Evolutionary conservation across 129 eudicot species (phyloP).

Genomic region (Scalesia atractyloides): DNA sequence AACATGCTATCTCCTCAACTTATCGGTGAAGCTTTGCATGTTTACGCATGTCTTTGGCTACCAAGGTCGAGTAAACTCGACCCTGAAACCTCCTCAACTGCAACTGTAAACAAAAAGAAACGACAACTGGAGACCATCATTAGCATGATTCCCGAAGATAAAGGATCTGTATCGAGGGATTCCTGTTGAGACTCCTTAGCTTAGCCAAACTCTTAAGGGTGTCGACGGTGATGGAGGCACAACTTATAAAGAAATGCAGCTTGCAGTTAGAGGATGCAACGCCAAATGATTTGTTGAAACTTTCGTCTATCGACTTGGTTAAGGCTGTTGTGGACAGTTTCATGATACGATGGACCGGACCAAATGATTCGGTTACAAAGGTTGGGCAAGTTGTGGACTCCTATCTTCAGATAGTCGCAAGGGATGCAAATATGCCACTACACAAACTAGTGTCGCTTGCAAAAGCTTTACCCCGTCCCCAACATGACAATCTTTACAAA

Average conservation of each 20-base stretch:
- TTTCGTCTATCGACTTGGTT: slow-evolving; percentile 50
- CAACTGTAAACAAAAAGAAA: slow-evolving; percentile 27
- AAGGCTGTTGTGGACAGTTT: slow-evolving; percentile 57
- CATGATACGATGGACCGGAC: slow-evolving; percentile 55
- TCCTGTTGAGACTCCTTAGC: slow-evolving; percentile 62
- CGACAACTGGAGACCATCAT: slow-evolving; percentile 57
- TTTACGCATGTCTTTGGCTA: slow-evolving; percentile 75
- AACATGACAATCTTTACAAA: slow-evolving; percentile 73
- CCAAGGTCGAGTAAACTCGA: slow-evolving; percentile 35
- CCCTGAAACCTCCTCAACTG: slow-evolving; percentile 40
- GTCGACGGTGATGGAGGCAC: slow-evolving; percentile 50
- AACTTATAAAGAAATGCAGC: slow-evolving; percentile 55
- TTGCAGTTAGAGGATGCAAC: slow-evolving; percentile 69
- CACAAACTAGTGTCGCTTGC: slow-evolving; percentile 63
- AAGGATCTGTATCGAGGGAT: slow-evolving; percentile 73
- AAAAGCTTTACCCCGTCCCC: slow-evolving; percentile 59
- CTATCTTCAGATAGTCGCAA: slow-evolving; percentile 60
- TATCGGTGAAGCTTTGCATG: slow-evolving; percentile 90
- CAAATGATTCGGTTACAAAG: slow-evolving; percentile 35
- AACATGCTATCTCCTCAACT: slow-evolving; percentile 68
- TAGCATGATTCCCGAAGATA: slow-evolving; percentile 63
- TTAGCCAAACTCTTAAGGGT: slow-evolving; percentile 41
- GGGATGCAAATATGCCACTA: slow-evolving; percentile 49
- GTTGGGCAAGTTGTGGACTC: slow-evolving; percentile 63
- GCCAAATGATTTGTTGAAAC: slow-evolving; percentile 49